Evolutionary conservation across 2,329 filamentous ascomycete genomes (phyloP), one percentile per base, ranked within the genome.

Genomic region (Talaromyces marneffei): DNA sequence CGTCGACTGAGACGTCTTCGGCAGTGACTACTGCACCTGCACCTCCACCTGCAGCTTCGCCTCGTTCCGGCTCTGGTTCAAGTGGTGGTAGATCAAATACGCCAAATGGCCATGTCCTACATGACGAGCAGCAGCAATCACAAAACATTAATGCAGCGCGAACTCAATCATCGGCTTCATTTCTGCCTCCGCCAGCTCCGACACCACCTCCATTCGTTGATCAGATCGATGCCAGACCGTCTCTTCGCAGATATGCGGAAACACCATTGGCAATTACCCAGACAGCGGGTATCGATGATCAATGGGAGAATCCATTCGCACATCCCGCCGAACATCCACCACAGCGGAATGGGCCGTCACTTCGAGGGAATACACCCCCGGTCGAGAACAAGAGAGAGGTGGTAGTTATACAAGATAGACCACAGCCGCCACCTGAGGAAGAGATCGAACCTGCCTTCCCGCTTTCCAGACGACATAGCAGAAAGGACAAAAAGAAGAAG

Each of bases 401-500:
- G 31, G 52, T 55, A 8, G 52, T 55, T 5, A 55, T 55, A 55
- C 52, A 55, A 8, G 52, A 55, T 3, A 27, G 35, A 10, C 52
- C 37, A 10, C 35, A 55, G n/a, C 29, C 27, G 40, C 50, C 16
- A 3, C 37, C 61, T 5, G 48, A 61, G 33, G 63, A 57, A 16
- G 62, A 59, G 7, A 55, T 18, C n/a, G 29, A 59, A 35, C 12
- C 48, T 4, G 23, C 31, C 18, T 39, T 39, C 18, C 48, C 35
- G 14, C 50, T 42, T 33, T 55, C 35, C 66, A 68, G 55, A 71
- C 70, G 59, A 69, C 66, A 54, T 16, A 62, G 61, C 12, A 76
- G 73, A 60, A 71, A 71, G 53, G 65, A 66, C 8, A 71, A 71
- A 57, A 72, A 70, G 63, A 70, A 70, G 59, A 64, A 67, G 58